phyloP scores from a whole-genome alignment of 495 filamentous ascomycete species.

The Neurospora discreta region DNA sequence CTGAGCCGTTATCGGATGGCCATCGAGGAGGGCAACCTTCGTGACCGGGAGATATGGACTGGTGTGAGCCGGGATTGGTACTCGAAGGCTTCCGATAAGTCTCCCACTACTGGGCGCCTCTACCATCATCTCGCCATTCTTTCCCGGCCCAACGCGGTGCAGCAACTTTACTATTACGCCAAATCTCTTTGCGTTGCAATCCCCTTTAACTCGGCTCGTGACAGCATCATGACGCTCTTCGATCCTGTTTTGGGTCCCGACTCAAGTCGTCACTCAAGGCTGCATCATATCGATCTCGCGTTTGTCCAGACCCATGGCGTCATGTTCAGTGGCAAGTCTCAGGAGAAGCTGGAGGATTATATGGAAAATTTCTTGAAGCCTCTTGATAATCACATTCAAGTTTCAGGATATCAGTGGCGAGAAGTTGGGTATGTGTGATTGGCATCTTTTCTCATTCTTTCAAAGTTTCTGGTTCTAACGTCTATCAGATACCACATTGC shows the following conservation, averaged over 20 bases:
- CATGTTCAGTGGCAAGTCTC: conserved; percentile 47
- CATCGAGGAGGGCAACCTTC: conserved; percentile 59
- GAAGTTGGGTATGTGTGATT: conserved; percentile 41
- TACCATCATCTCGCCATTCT: conserved; percentile 82
- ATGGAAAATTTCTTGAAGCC: conserved; percentile 39
- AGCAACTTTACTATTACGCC: conserved; percentile 65
- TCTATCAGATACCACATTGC: conserved; percentile 43
- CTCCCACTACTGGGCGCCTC: conserved; percentile 58
- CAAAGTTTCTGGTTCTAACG: conserved; percentile 36
- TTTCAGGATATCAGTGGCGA: conserved; percentile 47
- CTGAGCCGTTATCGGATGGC: conserved; percentile 58
- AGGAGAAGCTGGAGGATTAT: conserved; percentile 35
- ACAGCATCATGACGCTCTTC: conserved; percentile 62
- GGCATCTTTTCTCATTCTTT: conserved; percentile 34
- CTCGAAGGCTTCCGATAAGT: conserved; percentile 59
- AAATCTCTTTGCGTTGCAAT: conserved; percentile 38
- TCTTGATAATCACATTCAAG: conserved; percentile 49
- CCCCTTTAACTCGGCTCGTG: conserved; percentile 51
- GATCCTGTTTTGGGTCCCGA: conserved; percentile 46
- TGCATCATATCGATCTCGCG: conserved; percentile 25
- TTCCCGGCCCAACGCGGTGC: conserved; percentile 58
- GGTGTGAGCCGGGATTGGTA: conserved; percentile 74
- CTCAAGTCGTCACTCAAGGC: conserved; percentile 9
- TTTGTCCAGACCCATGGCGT: conserved; percentile 58
- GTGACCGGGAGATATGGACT: conserved; percentile 70